Evolutionary conservation across 768 basidiomycete genomes (phyloP), one percentile per base, ranked within the genome.

Genomic region (Suillus subalutaceus): DNA sequence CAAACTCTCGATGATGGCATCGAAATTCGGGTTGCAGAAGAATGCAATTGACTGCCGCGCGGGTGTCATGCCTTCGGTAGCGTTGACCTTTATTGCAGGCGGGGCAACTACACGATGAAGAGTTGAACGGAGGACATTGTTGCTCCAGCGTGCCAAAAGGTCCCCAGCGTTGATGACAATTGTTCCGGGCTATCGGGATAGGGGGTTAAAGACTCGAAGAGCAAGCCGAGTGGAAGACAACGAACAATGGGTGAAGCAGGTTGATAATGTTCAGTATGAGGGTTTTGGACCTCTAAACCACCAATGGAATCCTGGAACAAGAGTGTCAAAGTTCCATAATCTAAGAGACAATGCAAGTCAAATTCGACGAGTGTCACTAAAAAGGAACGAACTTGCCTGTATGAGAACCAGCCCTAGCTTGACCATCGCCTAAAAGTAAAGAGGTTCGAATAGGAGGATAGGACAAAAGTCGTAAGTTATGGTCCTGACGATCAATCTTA

Each of bases 161-260:
- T 95, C 93, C 4, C 90, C 93, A 9, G 90, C 88, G 69, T 94
- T 95, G 46, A 95, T 84, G 38, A 95, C 90, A 62, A 94, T 90
- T 2, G 93, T 92, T 16, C 85, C 91, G 16, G 90, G 88, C 91
- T 94, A 71, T 52, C 41, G 52, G 53, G 15, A 26, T 60, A 63
- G 46, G 57, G 40, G 23, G 30, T 63, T 60, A 20, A 63, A 13
- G 12, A 44, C n/a, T 52, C 64, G 44, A 23, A 8, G 20, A 23
- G 13, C n/a, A 44, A 16, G 32, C 37, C 8, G 41, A 35, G 41
- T 61, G 44, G 63, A 23, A 58, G 20, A 62, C 48, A 30, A 76
- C 88, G 67, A 78, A 94, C 92, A 48, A 94, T 88, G 4, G 93
- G 93, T 1, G 80, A 84, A 0, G 92, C 93, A 50, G 92, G 85